Evolutionary conservation across 2,329 filamentous ascomycete genomes (phyloP).

Genomic region (Pseudocercospora eumusae): DNA sequence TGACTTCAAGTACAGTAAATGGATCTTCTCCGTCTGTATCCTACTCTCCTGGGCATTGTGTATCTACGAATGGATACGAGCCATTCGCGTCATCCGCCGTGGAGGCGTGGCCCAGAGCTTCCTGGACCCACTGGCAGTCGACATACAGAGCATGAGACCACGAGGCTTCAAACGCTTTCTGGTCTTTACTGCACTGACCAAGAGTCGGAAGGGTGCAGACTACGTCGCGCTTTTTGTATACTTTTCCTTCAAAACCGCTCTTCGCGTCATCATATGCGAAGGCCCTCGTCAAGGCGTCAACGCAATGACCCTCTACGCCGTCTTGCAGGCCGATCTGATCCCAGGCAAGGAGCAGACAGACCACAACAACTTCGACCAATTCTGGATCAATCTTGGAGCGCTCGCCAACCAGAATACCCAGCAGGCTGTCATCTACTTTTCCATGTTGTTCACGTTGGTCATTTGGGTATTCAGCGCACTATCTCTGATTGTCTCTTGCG

Average conservation of each 20-base stretch:
- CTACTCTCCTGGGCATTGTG: constrained; percentile 85
- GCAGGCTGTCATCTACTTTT: constrained; percentile 79
- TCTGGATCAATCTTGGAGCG: constrained; percentile 77
- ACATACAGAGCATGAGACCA: constrained; percentile 78
- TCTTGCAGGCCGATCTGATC: constrained; percentile 75
- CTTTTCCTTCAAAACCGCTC: constrained; percentile 80
- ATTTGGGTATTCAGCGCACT: constrained; percentile 85
- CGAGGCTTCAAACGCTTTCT: constrained; percentile 86
- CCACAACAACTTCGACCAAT: constrained; percentile 67
- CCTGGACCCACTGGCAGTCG: constrained; percentile 81
- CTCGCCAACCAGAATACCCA: constrained; percentile 73
- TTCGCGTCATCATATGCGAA: constrained; percentile 86
- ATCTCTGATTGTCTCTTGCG: constrained; percentile 67
- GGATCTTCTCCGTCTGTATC: constrained; percentile 93
- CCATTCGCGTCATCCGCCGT: constrained; percentile 76
- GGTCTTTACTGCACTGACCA: constrained; percentile 89
- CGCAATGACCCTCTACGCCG: constrained; percentile 80
- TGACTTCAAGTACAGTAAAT: constrained; percentile 76
- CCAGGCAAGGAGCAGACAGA: constrained; percentile 52
- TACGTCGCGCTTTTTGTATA: constrained; percentile 91
- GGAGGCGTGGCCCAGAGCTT: constrained; percentile 90
- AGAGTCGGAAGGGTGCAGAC: constrained; percentile 85
- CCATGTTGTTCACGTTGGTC: constrained; percentile 89
- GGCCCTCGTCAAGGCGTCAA: constrained; percentile 92
- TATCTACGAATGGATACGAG: constrained; percentile 75